A percentile compares a stretch with the other conserved stretches of the same genome.
Conservation (phyloP, 441 rosid genomes). For the Euphorbia schlechtendalii region DNA sequence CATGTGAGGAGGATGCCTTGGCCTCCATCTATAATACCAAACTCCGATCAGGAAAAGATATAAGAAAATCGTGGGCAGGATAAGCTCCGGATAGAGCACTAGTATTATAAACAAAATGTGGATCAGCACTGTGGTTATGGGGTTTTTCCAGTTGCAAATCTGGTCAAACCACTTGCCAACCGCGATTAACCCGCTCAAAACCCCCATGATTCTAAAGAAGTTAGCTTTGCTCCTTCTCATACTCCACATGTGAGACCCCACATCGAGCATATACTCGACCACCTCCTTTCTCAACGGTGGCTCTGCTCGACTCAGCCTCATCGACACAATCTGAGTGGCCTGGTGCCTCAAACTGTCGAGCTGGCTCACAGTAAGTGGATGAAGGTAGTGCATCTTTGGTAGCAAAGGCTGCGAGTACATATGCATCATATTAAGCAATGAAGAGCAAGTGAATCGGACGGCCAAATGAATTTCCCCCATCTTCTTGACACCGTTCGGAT, state of each 20-base stretch:
- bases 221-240: conserved; percentile 98
- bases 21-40: conserved; percentile 93
- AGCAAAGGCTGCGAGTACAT: conserved; percentile 77
- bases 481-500: conserved; percentile 79
- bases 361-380: conserved; percentile 86
- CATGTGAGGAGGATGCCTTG: conserved; percentile 96
- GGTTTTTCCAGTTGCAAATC: conserved; percentile 90
- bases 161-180: conserved; percentile 93
- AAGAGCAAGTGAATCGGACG: conserved; percentile 82
- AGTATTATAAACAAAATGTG: conserved; percentile 85
- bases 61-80: conserved; percentile 82
- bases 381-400: conserved; percentile 91
- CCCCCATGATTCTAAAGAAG: conserved; percentile 85
- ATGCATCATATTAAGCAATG: conserved; percentile 93
- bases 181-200: conserved; percentile 68
- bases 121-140: conserved; percentile 81
- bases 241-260: conserved; percentile 98
- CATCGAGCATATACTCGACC: conserved; percentile 95
- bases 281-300: conserved; percentile 92
- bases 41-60: conserved; percentile 91
- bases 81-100: conserved; percentile 87
- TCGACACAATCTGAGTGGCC: conserved; percentile 85
- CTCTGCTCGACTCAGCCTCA: conserved; percentile 81
- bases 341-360: conserved; percentile 87
- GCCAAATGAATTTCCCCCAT: conserved; percentile 97